phyloP scores from a whole-genome alignment of 305 asterid species.

The Fraxinus floribunda region DNA sequence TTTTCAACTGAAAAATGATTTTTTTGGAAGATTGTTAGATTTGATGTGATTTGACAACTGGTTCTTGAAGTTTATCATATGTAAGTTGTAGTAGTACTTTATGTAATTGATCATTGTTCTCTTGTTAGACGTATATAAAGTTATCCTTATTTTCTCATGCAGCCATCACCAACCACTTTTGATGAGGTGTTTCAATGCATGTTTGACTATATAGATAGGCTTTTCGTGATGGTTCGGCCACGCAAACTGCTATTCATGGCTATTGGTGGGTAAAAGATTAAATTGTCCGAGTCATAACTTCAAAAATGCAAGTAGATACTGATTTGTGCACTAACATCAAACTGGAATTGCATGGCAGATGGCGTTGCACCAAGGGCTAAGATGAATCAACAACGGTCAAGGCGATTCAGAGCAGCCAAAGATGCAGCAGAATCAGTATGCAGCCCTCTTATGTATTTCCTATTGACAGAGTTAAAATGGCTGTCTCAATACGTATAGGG shows the following conservation, averaged over 20 bases:
- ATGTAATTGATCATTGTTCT: neutral
- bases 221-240: conserved; percentile 95
- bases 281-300: conserved; percentile 13
- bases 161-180: conserved; percentile 95
- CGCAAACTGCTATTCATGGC: conserved; percentile 93
- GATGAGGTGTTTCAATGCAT: conserved; percentile 96
- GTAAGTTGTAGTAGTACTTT: neutral
- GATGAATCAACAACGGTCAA: conserved; percentile 96
- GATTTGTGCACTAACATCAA: conserved; percentile 24
- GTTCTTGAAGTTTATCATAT: conserved; percentile 1
- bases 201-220: conserved; percentile 93
- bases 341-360: conserved; percentile 48
- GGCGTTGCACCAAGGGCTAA: conserved; percentile 99
- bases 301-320: conserved; percentile 15
- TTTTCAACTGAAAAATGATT: neutral
- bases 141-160: conserved; percentile 38
- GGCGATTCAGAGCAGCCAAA: conserved; percentile 98
- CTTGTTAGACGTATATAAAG: conserved; percentile 7
- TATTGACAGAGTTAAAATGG: neutral
- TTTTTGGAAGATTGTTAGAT: neutral
- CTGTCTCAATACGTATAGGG: neutral
- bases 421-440: conserved; percentile 93
- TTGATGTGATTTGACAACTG: neutral
- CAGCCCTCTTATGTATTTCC: conserved; percentile 25
- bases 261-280: conserved; percentile 67